Percentiles rank a stretch among this genome's conserved stretches.
Conservation (phyloP, 495 filamentous ascomycete species). For the Aspergillus sclerotiicarbonarius region DNA sequence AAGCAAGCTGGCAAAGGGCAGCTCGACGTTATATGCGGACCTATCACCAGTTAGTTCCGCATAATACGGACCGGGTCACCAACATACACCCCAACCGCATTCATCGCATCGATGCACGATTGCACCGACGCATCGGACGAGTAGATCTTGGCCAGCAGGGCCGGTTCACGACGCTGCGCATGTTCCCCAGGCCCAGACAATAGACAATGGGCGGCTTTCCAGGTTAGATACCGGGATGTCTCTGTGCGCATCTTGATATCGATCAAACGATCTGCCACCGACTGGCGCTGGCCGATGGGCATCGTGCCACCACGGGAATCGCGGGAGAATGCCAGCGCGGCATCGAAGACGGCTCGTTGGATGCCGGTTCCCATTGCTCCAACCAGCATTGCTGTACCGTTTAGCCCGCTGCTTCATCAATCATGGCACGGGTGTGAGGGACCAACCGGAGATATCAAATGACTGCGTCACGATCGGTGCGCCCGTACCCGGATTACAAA, state of each 20-base stretch:
- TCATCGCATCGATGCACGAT: conserved; percentile 10
- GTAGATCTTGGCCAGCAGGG: conserved; percentile 12
- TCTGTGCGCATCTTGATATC: conserved; percentile 18
- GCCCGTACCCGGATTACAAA: conserved; percentile 9
- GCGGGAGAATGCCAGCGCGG: conserved; percentile 11
- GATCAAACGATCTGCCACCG: conserved; percentile 16
- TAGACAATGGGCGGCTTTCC: conserved; percentile 15
- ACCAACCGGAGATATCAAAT: conserved; percentile 14
- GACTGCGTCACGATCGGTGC: conserved; percentile 9
- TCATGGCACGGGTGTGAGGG: neutral
- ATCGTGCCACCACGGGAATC: conserved; percentile 7
- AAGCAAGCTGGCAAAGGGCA: conserved; percentile 5
- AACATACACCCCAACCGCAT: conserved; percentile 16
- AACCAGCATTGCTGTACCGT: conserved; percentile 10
- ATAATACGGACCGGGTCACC: neutral
- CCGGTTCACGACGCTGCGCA: conserved; percentile 9
- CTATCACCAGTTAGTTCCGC: neutral
- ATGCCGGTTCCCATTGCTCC: conserved; percentile 17
- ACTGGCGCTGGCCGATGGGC: conserved; percentile 16
- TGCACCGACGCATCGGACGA: conserved; percentile 11
- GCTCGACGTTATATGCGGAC: conserved; percentile 4
- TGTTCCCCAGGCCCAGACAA: conserved; percentile 1
- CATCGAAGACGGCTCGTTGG: conserved; percentile 13
- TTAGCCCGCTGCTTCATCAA: neutral
- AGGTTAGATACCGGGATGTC: conserved; percentile 11